Percentiles rank a stretch among this genome's conserved stretches.
Conservation (phyloP, 2,329 filamentous ascomycete genomes). For the Pseudopithomyces maydicus region DNA sequence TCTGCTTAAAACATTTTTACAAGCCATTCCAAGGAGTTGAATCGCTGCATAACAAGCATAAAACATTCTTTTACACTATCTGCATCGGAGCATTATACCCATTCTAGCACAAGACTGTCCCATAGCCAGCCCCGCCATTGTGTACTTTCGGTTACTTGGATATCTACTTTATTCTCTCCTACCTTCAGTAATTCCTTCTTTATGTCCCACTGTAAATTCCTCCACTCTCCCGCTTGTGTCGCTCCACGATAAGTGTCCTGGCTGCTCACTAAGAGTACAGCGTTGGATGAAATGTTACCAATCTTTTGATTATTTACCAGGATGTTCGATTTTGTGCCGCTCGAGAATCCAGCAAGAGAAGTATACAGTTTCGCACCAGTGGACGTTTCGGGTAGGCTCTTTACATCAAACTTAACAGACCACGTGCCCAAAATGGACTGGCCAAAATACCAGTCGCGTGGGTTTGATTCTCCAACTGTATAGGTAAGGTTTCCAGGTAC, state of each 20-base stretch:
- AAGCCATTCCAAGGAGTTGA: too few species aligned
- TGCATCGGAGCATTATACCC: slow-evolving; percentile 19
- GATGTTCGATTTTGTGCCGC: slow-evolving; percentile 49
- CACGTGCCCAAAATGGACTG: slow-evolving; percentile 47
- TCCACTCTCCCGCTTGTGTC: slow-evolving; percentile 55
- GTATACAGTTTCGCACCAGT: slow-evolving; percentile 47
- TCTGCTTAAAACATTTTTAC: too few species aligned
- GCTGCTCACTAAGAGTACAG: slow-evolving; percentile 46
- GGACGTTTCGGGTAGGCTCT: slow-evolving; percentile 4
- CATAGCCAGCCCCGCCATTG: slow-evolving; percentile 51
- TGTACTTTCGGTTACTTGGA: slow-evolving; percentile 43
- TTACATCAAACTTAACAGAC: slow-evolving; percentile 41
- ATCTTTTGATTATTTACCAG: slow-evolving; percentile 48
- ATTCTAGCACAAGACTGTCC: slow-evolving; percentile 49
- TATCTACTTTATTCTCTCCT: slow-evolving; percentile 45
- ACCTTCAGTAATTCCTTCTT: slow-evolving; percentile 31
- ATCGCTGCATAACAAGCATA: too few species aligned
- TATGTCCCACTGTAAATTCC: slow-evolving; percentile 50
- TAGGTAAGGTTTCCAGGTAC: slow-evolving; percentile 55
- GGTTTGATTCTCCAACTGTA: slow-evolving; percentile 44
- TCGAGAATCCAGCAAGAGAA: slow-evolving; percentile 53
- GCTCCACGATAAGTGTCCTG: slow-evolving; percentile 55
- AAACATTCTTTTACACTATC: too few species aligned
- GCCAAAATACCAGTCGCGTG: slow-evolving; percentile 56
- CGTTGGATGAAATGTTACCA: slow-evolving; percentile 47